phyloP scores from a whole-genome alignment of 2,329 filamentous ascomycete genomes.

The Rutstroemia sp. region DNA sequence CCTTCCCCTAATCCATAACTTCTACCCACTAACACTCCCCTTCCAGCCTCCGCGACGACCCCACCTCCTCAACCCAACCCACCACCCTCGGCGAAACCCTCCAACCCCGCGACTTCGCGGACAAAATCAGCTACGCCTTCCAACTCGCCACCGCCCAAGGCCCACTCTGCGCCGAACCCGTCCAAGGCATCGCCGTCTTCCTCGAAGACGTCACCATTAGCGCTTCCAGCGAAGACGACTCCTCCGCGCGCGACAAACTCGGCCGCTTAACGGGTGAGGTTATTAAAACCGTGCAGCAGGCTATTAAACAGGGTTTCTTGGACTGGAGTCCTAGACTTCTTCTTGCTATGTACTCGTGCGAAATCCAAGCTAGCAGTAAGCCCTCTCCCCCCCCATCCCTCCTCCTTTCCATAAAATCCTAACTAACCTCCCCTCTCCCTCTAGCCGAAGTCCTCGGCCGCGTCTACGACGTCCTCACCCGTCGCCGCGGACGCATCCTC shows the following conservation, averaged over 20 bases:
- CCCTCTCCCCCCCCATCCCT: background rate
- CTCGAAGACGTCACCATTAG: constrained; percentile 69
- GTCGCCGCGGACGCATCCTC: constrained; percentile 80
- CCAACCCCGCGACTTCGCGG: constrained; percentile 63
- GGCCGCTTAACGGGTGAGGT: constrained; percentile 86
- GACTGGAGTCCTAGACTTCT: constrained; percentile 96
- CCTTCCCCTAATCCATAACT: background rate
- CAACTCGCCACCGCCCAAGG: constrained; percentile 86
- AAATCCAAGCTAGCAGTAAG: constrained; percentile 88
- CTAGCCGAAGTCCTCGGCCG: constrained; percentile 83
- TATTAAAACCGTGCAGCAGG: constrained; percentile 79
- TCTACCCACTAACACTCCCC: constrained; percentile 11
- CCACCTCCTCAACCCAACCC: constrained; percentile 19
- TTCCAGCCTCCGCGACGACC: constrained; percentile 21
- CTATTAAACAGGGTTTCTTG: constrained; percentile 78
- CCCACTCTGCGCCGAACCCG: constrained; percentile 84
- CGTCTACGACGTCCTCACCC: constrained; percentile 96
- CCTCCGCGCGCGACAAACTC: constrained; percentile 56
- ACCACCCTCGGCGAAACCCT: constrained; percentile 41
- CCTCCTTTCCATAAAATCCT: constrained; percentile 4
- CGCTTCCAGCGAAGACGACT: constrained; percentile 42
- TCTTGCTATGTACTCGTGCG: constrained; percentile 95
- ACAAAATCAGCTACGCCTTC: constrained; percentile 91
- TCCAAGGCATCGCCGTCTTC: constrained; percentile 88
- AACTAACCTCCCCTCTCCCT: constrained; percentile 8